Evolutionary conservation across 345 rosid genomes (phyloP), one percentile per base, ranked within the genome.

Genomic region (Dovyalis caffra): DNA sequence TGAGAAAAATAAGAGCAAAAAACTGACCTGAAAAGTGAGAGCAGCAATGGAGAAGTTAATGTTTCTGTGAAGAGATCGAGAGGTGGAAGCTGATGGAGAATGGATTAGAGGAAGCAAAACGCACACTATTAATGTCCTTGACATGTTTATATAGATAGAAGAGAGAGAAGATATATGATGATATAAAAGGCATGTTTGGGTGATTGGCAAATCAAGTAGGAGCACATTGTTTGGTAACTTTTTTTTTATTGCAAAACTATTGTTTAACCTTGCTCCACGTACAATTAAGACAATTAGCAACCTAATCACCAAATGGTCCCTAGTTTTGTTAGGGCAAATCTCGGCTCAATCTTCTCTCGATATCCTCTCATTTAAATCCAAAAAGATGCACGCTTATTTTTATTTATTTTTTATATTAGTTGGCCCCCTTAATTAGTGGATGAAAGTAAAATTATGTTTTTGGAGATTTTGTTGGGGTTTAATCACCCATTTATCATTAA

Each of bases 331-430:
- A 70, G 79, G 69, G 67, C 87, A 82, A 51, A 83, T 84, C 86
- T 78, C 79, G 51, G 15, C 80, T 77, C 78, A 57, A 81, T 88
- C 89, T 86, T 74, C 78, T 73, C 84, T 83, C 80, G 84, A 83
- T 80, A 53, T 83, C 64, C 78, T 68, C 79, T 74, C 82, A 70
- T 79, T 81, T 76, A 79, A 86, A 68, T 38, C 84, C 73, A 66
- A 84, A 84, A 77, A 84, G 80, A 57, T 53, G 73, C 70, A 62
- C 37, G 73, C 68, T 69, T 21, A 40, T 31, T 64, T 67, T 29
- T 64, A 71, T 64, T 69, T 21, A 40, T 31, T 64, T 67, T 29
- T 64, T 56, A 6, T 35, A 53, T n/a, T 29, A 5, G 35, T 16
- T 16, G 26, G 26, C 2, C 35, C 28, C 33, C 51, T 32, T 33